A percentile compares a stretch with the other conserved stretches of the same genome.
phyloP scores from a whole-genome alignment of 1,139 yeast species.

The Yamadazyma spencermartinsiae region DNA sequence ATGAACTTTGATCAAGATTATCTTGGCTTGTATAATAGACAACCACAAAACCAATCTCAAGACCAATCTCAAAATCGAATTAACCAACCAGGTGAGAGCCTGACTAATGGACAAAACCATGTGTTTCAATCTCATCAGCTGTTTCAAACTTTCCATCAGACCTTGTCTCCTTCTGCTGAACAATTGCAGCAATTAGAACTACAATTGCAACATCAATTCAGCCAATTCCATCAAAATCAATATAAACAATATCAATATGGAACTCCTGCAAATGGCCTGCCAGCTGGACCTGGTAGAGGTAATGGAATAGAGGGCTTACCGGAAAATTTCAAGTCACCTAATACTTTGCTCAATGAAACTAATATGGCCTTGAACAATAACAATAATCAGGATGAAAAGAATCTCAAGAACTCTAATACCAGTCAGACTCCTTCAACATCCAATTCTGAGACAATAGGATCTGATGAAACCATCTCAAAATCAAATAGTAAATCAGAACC shows the following conservation, averaged over 20 bases:
- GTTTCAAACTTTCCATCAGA: conserved; percentile 18
- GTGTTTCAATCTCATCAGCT: conserved; percentile 7
- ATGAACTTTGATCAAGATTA: conserved; percentile 7
- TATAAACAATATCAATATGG: conserved; percentile 18
- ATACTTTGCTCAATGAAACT: conserved; percentile 2
- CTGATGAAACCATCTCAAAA: conserved; percentile 2
- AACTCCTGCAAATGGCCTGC: conserved; percentile 8
- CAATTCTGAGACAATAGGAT: background rate
- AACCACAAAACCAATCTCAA: background rate
- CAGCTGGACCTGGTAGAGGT: conserved; percentile 5
- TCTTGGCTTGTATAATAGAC: conserved; percentile 2
- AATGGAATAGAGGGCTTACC: conserved; percentile 1
- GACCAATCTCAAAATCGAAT: background rate
- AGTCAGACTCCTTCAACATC: background rate
- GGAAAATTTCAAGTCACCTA: background rate
- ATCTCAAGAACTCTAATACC: background rate
- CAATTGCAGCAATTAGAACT: conserved; percentile 18
- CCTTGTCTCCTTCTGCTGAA: conserved; percentile 17
- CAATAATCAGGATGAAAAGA: background rate
- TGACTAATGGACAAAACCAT: background rate
- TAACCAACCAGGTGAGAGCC: background rate
- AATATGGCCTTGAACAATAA: conserved; percentile 2
- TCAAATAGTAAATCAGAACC: conserved; percentile 1
- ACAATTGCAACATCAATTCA: conserved; percentile 18
- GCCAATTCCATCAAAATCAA: conserved; percentile 18